A percentile compares a stretch with the other conserved stretches of the same genome.
Evolutionary conservation across 441 rosid species (phyloP).

Genomic region (Pelargonium australe): DNA sequence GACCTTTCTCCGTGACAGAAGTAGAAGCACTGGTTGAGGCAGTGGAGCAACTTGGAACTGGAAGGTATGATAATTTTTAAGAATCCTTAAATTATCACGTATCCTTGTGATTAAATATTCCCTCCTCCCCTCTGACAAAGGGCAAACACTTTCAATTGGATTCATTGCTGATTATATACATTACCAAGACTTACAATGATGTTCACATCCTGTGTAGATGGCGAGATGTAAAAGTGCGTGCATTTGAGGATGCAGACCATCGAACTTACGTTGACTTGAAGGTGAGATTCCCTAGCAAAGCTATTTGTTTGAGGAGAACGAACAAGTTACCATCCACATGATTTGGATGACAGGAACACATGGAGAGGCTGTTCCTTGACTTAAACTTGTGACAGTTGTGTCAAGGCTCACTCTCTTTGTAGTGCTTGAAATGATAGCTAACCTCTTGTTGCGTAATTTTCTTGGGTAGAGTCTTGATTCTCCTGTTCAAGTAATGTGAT

Average conservation of each 20-base stretch:
- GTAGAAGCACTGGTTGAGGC: slow-evolving; percentile 97
- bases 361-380: too few species aligned
- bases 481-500: background rate
- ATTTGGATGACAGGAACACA: too few species aligned
- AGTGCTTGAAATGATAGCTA: too few species aligned
- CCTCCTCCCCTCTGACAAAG: background rate
- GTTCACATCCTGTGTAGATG: slow-evolving; percentile 44
- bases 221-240: slow-evolving; percentile 85
- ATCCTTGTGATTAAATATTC: background rate
- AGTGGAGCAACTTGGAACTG: slow-evolving; percentile 94
- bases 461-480: too few species aligned
- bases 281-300: slow-evolving; percentile 32
- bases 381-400: too few species aligned
- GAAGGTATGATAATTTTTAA: slow-evolving; percentile 47
- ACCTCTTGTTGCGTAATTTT: too few species aligned
- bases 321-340: background rate
- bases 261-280: slow-evolving; percentile 96
- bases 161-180: too few species aligned
- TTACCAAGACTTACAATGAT: background rate
- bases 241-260: slow-evolving; percentile 81
- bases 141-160: background rate
- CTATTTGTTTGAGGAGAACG: background rate
- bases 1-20: slow-evolving; percentile 96
- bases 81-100: background rate
- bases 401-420: too few species aligned